A percentile compares a stretch with the other conserved stretches of the same genome.
phyloP scores from a whole-genome alignment of 257 asterid species.

The Ophiorrhiza pumila region DNA sequence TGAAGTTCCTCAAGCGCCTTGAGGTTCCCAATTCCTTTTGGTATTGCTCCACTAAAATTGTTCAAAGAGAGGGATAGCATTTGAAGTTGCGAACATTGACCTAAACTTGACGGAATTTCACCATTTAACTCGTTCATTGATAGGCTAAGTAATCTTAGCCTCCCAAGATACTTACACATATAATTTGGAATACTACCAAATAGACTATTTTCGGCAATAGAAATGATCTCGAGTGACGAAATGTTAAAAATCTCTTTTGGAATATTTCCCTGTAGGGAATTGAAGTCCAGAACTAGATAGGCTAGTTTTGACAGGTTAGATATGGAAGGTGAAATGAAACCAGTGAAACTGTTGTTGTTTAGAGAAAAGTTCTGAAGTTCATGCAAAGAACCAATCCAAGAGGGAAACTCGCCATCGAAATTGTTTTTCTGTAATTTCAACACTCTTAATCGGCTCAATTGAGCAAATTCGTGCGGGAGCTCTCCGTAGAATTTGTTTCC shows the following conservation, averaged over 20 bases:
- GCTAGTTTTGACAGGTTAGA: too few relatives aligned
- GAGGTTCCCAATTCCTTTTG: conserved; percentile 17
- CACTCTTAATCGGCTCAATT: background rate
- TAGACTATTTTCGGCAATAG: background rate
- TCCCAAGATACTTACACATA: background rate
- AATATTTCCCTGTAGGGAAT: too few relatives aligned
- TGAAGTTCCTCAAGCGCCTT: conserved; percentile 7
- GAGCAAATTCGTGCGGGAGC: background rate
- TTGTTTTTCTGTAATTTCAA: background rate
- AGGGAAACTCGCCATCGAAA: background rate
- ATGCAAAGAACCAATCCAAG: background rate
- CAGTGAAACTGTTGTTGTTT: background rate
- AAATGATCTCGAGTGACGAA: too few relatives aligned
- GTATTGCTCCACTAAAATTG: conserved; percentile 19
- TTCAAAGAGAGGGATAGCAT: conserved; percentile 2
- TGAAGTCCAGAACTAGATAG: too few relatives aligned
- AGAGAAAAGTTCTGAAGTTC: background rate
- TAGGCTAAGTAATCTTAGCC: too few relatives aligned
- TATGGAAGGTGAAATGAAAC: background rate
- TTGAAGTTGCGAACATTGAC: conserved; percentile 6
- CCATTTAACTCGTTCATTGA: too few relatives aligned
- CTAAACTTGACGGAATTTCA: background rate
- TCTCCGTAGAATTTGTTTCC: background rate
- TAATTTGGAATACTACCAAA: background rate
- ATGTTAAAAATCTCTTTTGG: background rate